Percentiles rank a stretch among this genome's conserved stretches.
phyloP scores from a whole-genome alignment of 345 rosid species.

The Populus ilicifolia region DNA sequence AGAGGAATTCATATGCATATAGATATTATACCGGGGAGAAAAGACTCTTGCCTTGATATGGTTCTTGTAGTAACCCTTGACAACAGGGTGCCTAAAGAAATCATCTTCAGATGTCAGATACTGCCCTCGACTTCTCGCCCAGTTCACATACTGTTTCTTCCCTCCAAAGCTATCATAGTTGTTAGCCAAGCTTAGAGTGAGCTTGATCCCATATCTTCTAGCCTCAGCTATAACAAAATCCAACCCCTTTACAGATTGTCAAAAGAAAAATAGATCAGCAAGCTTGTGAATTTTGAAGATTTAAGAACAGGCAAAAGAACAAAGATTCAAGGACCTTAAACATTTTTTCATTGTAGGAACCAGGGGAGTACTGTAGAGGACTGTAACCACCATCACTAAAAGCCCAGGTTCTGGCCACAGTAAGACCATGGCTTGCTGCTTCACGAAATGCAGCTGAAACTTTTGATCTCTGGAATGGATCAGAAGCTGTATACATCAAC shows the following conservation, averaged over 20 bases:
- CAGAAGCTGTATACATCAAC: conserved; percentile 30
- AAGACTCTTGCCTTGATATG: conserved; percentile 12
- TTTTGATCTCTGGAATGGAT: conserved; percentile 28
- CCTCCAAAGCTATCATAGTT: conserved; percentile 35
- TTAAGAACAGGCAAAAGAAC: background rate
- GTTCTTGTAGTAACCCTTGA: conserved; percentile 27
- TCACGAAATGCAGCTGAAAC: conserved; percentile 26
- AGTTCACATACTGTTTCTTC: conserved; percentile 29
- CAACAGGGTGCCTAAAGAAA: conserved; percentile 30
- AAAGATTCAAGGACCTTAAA: conserved; percentile 18
- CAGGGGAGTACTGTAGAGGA: conserved; percentile 30
- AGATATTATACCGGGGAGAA: background rate
- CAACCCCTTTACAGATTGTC: conserved; percentile 17
- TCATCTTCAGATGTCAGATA: conserved; percentile 28
- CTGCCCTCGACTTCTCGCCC: conserved; percentile 23
- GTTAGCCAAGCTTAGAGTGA: conserved; percentile 30
- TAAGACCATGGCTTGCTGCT: conserved; percentile 25
- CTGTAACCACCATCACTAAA: conserved; percentile 35
- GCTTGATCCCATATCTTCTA: conserved; percentile 29
- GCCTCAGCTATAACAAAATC: conserved; percentile 36
- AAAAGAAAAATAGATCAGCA: background rate
- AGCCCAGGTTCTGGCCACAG: conserved; percentile 36
- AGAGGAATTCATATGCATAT: background rate
- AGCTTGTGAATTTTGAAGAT: background rate
- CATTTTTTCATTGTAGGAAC: conserved; percentile 26